Evolutionary conservation across 148 eudicot species (phyloP), one percentile per base, ranked within the genome.

Genomic region (Vaccinium corymbosum): DNA sequence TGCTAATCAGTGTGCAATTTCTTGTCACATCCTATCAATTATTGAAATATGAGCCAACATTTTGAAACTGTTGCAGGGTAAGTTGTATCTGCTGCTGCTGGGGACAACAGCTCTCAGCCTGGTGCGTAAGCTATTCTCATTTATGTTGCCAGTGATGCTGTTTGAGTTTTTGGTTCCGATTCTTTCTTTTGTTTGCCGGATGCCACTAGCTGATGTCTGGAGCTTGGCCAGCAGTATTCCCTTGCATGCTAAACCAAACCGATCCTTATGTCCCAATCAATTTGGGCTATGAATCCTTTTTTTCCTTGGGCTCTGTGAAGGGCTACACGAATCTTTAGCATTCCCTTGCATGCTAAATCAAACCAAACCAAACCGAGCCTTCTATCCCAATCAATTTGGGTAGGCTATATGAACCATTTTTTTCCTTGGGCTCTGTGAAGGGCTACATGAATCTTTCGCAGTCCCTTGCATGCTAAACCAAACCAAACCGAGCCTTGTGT

Each of bases 91-190:
- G 82, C 89, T 95, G 85, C 89, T 95, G 79, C 98, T 95, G 76
- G 98, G 98, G 80, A 95, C 98, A 77, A 95, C 98, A 86, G 98
- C 98, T 82, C 97, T 95, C 80, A 95, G 98, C 87, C 91, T 95
- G 98, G 98, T 95, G 88, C 71, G 89, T 81, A 51, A 20, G 78
- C 70, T 17, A 27, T 16, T 53, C 10, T 81, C 25, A 88, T 74
- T 59, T 70, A 29, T 50, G 25, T 62, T 76, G 49, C 64, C 15
- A 59, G 32, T 84, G 73, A 56, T 82, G n/a, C 64, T 46, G 20
- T 71, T 72, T 32, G 56, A 48, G 64, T 17, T 32, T 15, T 32
- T 35, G 25, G 49, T 19, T 80, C 27, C 59, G 1, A 42, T 32
- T 25, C 22, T 12, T 29, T 14, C 27, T 50, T 50, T 57, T 52